phyloP scores from a whole-genome alignment of 345 rosid genomes.

The Litchi chinensis region DNA sequence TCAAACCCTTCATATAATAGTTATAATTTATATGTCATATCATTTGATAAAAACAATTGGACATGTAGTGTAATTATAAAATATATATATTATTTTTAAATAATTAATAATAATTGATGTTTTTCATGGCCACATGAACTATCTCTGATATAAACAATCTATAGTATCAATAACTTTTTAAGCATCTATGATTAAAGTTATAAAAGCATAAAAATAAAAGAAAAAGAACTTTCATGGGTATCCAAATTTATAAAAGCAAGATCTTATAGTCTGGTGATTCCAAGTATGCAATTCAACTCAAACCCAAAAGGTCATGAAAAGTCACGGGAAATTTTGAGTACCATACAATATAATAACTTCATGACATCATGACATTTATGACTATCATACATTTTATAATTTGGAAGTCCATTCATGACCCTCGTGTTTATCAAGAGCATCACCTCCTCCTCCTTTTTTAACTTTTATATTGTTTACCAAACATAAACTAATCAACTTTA shows the following conservation, averaged over 20 bases:
- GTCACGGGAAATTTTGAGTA: constrained; percentile 11
- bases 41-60: no score
- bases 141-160: background rate
- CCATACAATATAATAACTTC: constrained; percentile 5
- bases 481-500: background rate
- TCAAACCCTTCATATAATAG: no score
- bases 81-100: background rate
- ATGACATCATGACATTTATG: constrained; percentile 11
- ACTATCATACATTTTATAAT: background rate
- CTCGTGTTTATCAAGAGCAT: background rate
- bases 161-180: background rate
- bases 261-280: background rate
- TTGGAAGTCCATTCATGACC: background rate
- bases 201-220: background rate
- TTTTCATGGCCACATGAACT: background rate
- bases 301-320: constrained; percentile 4
- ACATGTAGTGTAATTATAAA: background rate
- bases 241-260: background rate
- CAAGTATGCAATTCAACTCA: background rate
- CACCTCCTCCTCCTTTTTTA: background rate
- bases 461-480: background rate
- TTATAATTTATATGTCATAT: no score
- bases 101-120: background rate
- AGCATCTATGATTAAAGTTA: background rate
- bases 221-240: background rate